phyloP scores from a whole-genome alignment of 176 grass and related monocot genomes.

The Themeda triandra region DNA sequence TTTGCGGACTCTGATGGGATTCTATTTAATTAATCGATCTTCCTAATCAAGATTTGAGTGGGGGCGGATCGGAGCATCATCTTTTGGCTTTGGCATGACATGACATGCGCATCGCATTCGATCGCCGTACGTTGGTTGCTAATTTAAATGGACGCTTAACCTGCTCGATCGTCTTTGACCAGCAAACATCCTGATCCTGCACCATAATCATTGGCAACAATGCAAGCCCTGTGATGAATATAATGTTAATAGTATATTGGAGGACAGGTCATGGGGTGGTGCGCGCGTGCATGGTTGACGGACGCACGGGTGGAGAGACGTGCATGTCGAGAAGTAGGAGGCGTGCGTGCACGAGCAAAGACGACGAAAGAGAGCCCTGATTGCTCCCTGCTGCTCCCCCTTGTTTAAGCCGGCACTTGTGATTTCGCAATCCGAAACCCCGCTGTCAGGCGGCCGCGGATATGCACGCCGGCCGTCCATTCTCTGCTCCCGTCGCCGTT shows the following conservation, averaged over 20 bases:
- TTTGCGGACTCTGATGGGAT: not conserved
- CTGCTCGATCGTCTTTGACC: conserved; percentile 24
- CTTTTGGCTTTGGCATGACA: not conserved
- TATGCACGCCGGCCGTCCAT: not conserved
- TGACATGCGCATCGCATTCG: not conserved
- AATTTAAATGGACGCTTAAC: not conserved
- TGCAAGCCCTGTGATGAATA: not conserved
- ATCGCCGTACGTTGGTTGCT: not conserved
- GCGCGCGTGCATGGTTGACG: not conserved
- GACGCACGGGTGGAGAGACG: not conserved
- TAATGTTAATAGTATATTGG: too few species aligned
- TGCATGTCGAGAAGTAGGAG: conserved; percentile 9
- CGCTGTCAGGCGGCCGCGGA: not conserved
- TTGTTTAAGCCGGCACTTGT: not conserved
- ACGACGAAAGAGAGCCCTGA: not conserved
- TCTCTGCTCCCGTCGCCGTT: not conserved
- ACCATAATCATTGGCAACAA: not conserved
- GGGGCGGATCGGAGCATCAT: not conserved
- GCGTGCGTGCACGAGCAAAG: not conserved
- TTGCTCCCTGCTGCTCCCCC: not conserved
- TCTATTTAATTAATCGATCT: too few species aligned
- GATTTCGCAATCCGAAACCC: too few species aligned
- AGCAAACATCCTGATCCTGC: not conserved
- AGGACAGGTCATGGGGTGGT: too few species aligned
- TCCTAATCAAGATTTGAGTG: not conserved